A percentile compares a stretch with the other conserved stretches of the same genome.
phyloP scores from a whole-genome alignment of 768 basidiomycete species.

The Cystofilobasidium macerans region DNA sequence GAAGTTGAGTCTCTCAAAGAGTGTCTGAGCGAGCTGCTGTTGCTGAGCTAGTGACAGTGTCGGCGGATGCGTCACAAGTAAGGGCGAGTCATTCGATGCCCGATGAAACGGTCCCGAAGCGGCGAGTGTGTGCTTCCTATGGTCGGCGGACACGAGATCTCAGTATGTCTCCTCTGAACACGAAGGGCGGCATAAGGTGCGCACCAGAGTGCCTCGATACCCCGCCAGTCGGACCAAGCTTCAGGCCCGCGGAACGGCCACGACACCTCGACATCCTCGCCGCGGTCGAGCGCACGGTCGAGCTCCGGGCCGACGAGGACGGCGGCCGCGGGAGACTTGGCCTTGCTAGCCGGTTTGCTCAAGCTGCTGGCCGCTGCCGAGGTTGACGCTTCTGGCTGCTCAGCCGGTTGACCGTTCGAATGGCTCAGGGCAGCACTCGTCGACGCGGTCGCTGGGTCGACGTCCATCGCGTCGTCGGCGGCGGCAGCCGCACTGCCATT shows the following conservation, averaged over 20 bases:
- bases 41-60: conserved; percentile 56
- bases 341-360: neutral
- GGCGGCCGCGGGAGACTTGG: conserved; percentile 30
- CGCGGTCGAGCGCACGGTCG: conserved; percentile 65
- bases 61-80: conserved; percentile 59
- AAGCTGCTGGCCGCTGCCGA: neutral
- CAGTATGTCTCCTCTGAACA: too few relatives aligned
- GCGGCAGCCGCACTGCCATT: conserved; percentile 46
- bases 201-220: conserved; percentile 82
- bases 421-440: too few relatives aligned
- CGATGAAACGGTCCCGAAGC: conserved; percentile 61
- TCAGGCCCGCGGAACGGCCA: conserved; percentile 73
- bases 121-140: conserved; percentile 80
- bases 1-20: conserved; percentile 87
- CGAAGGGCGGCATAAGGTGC: conserved; percentile 30
- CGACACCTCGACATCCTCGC: conserved; percentile 60
- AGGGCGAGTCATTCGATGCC: conserved; percentile 75
- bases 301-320: conserved; percentile 65
- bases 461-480: conserved; percentile 12
- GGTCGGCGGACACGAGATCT: neutral
- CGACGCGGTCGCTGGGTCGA: conserved; percentile 14
- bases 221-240: conserved; percentile 58
- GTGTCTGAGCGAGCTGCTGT: conserved; percentile 66
- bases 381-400: neutral
- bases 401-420: neutral